phyloP scores from a whole-genome alignment of 1,284 basidiomycete genomes.

The Ceratorhiza oryzae-sativae region DNA sequence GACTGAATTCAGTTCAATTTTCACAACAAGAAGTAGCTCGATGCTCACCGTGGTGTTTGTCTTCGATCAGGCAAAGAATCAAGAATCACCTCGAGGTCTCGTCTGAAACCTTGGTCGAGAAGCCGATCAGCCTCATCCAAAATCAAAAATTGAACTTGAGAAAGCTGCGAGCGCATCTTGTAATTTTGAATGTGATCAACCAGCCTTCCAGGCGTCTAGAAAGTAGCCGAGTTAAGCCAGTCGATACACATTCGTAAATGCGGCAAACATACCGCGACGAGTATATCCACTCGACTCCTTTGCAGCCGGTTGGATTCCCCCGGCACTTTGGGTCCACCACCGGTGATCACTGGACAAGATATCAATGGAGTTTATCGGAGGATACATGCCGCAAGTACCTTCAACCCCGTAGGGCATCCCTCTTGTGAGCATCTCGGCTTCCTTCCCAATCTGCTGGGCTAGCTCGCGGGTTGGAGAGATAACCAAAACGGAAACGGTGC shows the following conservation, averaged over 20 bases:
- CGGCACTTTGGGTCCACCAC: conserved; percentile 56
- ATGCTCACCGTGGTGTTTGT: conserved; percentile 50
- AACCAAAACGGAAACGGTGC: conserved; percentile 56
- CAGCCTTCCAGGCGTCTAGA: conserved; percentile 55
- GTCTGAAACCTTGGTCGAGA: conserved; percentile 94
- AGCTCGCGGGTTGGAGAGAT: conserved; percentile 95
- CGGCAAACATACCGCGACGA: conserved; percentile 43
- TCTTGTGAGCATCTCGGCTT: conserved; percentile 65
- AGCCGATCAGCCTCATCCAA: conserved; percentile 97
- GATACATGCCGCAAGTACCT: conserved; percentile 48
- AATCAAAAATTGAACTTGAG: conserved; percentile 61
- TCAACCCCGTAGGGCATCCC: conserved; percentile 54
- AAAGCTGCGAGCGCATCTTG: conserved; percentile 48
- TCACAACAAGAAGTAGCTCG: conserved; percentile 50
- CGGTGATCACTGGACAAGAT: conserved; percentile 50
- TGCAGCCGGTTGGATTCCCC: conserved; percentile 51
- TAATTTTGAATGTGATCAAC: conserved; percentile 55
- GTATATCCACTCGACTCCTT: conserved; percentile 46
- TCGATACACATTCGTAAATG: background rate
- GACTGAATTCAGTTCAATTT: conserved; percentile 46
- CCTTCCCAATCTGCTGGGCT: conserved; percentile 91
- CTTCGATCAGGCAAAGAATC: conserved; percentile 66
- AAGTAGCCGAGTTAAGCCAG: background rate
- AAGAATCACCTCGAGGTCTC: conserved; percentile 83
- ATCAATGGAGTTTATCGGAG: conserved; percentile 45